phyloP scores from a whole-genome alignment of 2,329 filamentous ascomycete species.

The Paracamarosporium sp. region DNA sequence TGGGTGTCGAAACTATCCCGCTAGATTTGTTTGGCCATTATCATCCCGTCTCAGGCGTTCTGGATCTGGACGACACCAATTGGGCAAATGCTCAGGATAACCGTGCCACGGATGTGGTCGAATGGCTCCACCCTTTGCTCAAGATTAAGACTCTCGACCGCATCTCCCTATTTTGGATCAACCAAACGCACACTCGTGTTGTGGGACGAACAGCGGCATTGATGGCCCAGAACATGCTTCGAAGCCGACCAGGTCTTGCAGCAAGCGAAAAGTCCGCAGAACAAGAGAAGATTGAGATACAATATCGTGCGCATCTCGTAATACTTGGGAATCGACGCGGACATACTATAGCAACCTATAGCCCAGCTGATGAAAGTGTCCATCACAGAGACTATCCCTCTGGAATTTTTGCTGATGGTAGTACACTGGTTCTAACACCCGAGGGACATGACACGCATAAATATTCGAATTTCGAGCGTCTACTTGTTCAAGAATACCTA shows the following conservation, averaged over 20 bases:
- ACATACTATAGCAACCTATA: background rate
- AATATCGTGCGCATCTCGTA: background rate
- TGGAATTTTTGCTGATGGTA: background rate
- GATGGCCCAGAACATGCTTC: constrained; percentile 23
- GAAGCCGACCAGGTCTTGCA: background rate
- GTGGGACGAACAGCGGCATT: constrained; percentile 19
- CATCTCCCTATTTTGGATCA: constrained; percentile 23
- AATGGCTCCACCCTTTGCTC: constrained; percentile 28
- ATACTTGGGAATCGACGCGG: no score
- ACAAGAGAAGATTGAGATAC: background rate
- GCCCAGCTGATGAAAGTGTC: background rate
- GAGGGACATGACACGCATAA: no score
- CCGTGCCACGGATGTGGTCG: constrained; percentile 11
- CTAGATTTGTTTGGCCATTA: background rate
- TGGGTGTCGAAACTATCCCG: constrained; percentile 20
- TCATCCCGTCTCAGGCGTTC: no score
- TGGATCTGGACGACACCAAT: no score
- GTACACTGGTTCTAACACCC: background rate
- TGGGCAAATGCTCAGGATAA: constrained; percentile 7
- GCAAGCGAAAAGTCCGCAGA: background rate
- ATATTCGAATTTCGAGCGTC: background rate
- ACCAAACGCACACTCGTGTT: constrained; percentile 17
- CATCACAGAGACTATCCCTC: background rate
- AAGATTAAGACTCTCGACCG: constrained; percentile 19
- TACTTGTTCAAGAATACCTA: background rate